Base-by-base conservation (phyloP, 2,329 filamentous ascomycete species). In the Colletotrichum zoysiae region DNA sequence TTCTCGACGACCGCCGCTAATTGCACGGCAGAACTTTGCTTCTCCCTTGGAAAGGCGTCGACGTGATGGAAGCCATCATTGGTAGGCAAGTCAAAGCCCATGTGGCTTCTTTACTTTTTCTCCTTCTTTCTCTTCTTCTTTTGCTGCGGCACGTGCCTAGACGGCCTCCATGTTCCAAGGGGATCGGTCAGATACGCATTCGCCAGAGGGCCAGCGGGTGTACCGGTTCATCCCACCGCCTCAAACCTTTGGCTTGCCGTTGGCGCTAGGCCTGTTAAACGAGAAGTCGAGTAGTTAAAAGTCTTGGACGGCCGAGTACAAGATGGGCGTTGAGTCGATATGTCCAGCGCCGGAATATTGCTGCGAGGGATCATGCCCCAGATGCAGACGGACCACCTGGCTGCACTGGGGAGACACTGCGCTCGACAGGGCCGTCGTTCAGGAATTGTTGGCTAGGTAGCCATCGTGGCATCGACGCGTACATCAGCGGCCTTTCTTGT, bases 61-160 rank as follows among this genome's bases (percentile, higher is more conserved):
- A 23, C 11, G 30, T 20, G 35, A 8, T 26, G 8, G 12, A 26
- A 46, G 14, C 33, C 64, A 20, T 12, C n/a, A 38, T 18, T 35
- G 35, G 40, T 40, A 35, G 48, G 33, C 58, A 64, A 69, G 46
- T 38, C 53, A 20, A 33, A 69, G 18, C 16, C 9, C n/a, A 42
- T 59, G 16, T 30, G 30, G 35, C 44, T 69, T 71, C 46, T 59
- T 69, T 64, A 69, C 42, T 38, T 30, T 38, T 12, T 38, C 11
- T 56, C 23, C 40, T 16, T 42, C 40, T 16, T 42, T 6, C 2
- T 42, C 40, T 53, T 30, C 26, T 55, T 5, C 53, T 38, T 38
- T 18, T 20, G 50, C 64, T 20, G 53, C 23, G 46, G 59, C 65
- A 69, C 59, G 65, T 69, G 65, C 38, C 50, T 59, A 60, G 26